Evolutionary conservation across 2,329 filamentous ascomycete species (phyloP).

Genomic region (Aaosphaeria pasadenensis): DNA sequence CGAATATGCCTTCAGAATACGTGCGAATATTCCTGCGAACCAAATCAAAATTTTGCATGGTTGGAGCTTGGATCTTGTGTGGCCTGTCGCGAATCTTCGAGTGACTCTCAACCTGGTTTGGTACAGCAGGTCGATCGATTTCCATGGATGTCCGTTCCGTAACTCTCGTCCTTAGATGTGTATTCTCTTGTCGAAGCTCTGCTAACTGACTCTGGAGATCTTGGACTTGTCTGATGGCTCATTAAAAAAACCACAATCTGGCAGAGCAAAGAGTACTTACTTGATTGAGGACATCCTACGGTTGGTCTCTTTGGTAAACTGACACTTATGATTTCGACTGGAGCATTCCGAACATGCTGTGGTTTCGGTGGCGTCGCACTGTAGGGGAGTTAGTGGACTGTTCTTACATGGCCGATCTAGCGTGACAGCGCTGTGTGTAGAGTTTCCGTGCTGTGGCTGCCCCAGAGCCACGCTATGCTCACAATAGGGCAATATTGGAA

Average conservation of each 20-base stretch:
- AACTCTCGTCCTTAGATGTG: slow-evolving; percentile 65
- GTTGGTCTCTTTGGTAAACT: slow-evolving; percentile 99
- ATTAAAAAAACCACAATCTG: slow-evolving; percentile 2
- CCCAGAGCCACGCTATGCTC: too few relatives aligned
- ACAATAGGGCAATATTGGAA: too few relatives aligned
- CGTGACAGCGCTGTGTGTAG: too few relatives aligned
- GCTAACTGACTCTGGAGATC: slow-evolving; percentile 91
- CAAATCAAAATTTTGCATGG: slow-evolving; percentile 66
- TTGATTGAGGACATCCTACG: slow-evolving; percentile 99
- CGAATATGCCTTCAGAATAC: slow-evolving; percentile 76
- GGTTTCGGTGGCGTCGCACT: slow-evolving; percentile 94
- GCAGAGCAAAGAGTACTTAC: slow-evolving; percentile 39
- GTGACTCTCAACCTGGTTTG: slow-evolving; percentile 43
- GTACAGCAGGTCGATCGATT: slow-evolving; percentile 36
- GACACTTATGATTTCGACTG: slow-evolving; percentile 93
- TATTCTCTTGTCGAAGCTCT: slow-evolving; percentile 75
- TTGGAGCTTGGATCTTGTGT: slow-evolving; percentile 57
- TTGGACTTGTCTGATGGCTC: slow-evolving; percentile 70
- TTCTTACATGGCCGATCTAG: too few relatives aligned
- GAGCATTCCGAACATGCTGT: slow-evolving; percentile 96
- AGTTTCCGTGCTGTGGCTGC: too few relatives aligned
- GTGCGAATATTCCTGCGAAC: slow-evolving; percentile 71
- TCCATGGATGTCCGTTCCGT: slow-evolving; percentile 48
- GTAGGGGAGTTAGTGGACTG: neutral
- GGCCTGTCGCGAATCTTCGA: slow-evolving; percentile 9